phyloP scores from a whole-genome alignment of 139 green algal species.

The Ettlia oleoabundans region DNA sequence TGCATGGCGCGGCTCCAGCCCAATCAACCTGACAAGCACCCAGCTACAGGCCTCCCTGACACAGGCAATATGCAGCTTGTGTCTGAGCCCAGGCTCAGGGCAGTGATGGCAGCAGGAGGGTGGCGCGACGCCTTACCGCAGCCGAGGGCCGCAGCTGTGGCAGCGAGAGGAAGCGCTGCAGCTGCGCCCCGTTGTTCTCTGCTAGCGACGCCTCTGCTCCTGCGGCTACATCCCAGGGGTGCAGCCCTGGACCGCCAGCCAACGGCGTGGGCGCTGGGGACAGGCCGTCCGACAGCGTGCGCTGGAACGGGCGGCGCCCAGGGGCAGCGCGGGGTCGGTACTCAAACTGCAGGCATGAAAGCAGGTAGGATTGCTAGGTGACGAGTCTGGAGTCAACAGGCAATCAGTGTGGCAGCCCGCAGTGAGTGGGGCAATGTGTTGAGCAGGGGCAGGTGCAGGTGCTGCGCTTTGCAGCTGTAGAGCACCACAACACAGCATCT shows the following conservation, averaged over 20 bases:
- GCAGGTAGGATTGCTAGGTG: background rate
- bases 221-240: constrained; percentile 1
- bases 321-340: constrained; percentile 7
- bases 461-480: too few species aligned
- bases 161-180: constrained; percentile 9
- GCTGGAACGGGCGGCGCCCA: background rate
- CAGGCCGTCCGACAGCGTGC: constrained; percentile 14
- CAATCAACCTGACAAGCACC: too few species aligned
- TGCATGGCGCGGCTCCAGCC: too few species aligned
- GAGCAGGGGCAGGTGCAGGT: too few species aligned
- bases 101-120: too few species aligned
- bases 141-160: background rate
- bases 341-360: constrained; percentile 9
- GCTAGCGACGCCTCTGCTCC: background rate
- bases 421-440: too few species aligned
- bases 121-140: background rate
- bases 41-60: too few species aligned
- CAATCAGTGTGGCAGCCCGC: background rate
- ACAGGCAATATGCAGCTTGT: too few species aligned
- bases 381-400: background rate
- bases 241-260: background rate
- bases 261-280: constrained; percentile 4
- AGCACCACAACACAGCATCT: too few species aligned
- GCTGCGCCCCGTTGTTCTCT: background rate
- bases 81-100: too few species aligned